Evolutionary conservation across 768 basidiomycete genomes (phyloP), one percentile per base, ranked within the genome.

Genomic region (Leccinum arenicola): DNA sequence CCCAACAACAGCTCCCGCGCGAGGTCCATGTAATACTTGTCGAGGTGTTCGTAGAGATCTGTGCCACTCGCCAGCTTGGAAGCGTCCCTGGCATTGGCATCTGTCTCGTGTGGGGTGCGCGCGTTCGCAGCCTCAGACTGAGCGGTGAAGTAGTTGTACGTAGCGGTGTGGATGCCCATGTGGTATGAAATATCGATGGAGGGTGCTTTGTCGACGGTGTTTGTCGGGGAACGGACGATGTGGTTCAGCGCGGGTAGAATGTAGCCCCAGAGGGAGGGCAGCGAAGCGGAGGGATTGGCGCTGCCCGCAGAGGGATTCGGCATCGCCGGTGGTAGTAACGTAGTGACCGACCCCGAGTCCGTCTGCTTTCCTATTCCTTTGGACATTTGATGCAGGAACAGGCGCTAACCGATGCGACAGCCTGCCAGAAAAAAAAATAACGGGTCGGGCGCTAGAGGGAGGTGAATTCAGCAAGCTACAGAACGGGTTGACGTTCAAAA

Each of bases 151-250:
- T 89, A 91, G 76, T 90, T 89, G 78, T 91, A 91, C 57, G 85
- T 84, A n/a, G 88, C 87, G 19, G 89, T 88, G 72, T 91, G 88
- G 43, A 91, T 86, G 59, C 88, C 87, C 69, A 87, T 84, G 67
- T 90, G 88, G 64, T 88, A 87, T 27, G 75, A 80, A 57, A 87
- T 80, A 63, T 89, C 89, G 64, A 91, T 84, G 12, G 86, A 76
- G 36, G 89, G 89, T 6, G 87, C 84, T 69, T 87, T 89, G 62
- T 76, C 73, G 53, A 76, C 63, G 62, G 80, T 77, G 68, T 86
- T 85, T 31, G 83, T 81, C 29, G 87, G 81, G n/a, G 82, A 82
- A 63, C 86, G 86, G 58, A 91, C 76, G 68, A 91, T 89, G 70
- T 91, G 88, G 68, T 90, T 85, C 40, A 91, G 75, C 25, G 89